Percentiles rank a stretch among this genome's conserved stretches.
Evolutionary conservation across 2,329 filamentous ascomycete genomes (phyloP).

Genomic region (Plectosphaerella plurivora): DNA sequence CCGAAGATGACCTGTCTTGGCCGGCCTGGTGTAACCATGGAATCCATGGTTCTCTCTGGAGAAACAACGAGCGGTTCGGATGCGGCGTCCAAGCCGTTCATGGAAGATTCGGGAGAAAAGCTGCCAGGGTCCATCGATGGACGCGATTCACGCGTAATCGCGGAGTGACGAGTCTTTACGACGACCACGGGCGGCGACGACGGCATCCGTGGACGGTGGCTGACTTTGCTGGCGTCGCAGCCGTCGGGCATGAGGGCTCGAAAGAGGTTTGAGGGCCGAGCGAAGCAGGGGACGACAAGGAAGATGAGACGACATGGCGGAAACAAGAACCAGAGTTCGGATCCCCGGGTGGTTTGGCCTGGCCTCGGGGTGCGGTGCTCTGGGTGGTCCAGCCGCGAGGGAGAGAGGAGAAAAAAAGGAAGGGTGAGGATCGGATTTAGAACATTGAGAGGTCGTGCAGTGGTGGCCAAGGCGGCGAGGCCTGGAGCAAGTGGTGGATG

Average conservation of each 20-base stretch:
- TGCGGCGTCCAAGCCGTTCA: no score
- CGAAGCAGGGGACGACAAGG: slow-evolving; percentile 2
- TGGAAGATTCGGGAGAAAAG: no score
- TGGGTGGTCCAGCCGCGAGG: background rate
- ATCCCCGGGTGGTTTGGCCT: slow-evolving; percentile 2
- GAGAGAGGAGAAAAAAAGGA: background rate
- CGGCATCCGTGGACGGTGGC: no score
- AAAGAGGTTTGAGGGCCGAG: no score
- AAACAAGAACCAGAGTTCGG: background rate
- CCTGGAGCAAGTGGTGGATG: background rate
- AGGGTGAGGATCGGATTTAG: background rate
- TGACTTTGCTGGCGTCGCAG: background rate
- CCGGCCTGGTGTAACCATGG: no score
- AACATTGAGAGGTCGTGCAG: background rate
- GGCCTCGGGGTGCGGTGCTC: background rate
- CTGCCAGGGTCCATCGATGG: no score
- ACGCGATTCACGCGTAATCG: no score
- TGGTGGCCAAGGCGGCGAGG: slow-evolving; percentile 5
- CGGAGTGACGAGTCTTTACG: no score
- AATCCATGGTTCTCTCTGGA: no score
- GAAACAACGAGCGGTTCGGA: no score
- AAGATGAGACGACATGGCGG: slow-evolving; percentile 4
- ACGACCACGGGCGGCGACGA: no score
- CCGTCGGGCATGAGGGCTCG: background rate
- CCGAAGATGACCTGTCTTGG: no score